Conservation (phyloP, 106 monocot species). For the Dioscorea dumetorum region DNA sequence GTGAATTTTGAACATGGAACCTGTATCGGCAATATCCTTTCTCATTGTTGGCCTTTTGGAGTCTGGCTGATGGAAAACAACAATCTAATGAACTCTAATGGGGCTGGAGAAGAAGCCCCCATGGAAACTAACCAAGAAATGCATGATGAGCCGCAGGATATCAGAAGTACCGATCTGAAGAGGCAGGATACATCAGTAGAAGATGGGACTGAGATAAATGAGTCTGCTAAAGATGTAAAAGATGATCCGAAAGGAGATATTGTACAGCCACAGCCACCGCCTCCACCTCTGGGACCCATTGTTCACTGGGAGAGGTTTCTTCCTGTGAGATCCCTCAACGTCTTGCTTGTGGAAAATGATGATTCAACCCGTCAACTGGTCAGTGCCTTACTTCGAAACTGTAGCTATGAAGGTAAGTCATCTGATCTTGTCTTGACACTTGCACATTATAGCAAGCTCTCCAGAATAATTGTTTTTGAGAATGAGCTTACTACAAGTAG, state of each 20-base stretch:
- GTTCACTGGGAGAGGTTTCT: conserved; percentile 88
- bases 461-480: too few relatives aligned
- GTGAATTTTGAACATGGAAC: too few relatives aligned
- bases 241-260: conserved; percentile 7
- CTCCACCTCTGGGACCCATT: conserved; percentile 19
- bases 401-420: conserved; percentile 84
- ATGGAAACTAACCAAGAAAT: conserved; percentile 8
- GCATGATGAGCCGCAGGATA: conserved; percentile 24
- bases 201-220: conserved; percentile 41
- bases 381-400: conserved; percentile 85
- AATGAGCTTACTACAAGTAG: too few relatives aligned
- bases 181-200: conserved; percentile 36
- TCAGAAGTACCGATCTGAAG: conserved; percentile 17
- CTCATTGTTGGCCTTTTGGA: conserved; percentile 28
- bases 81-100: conserved; percentile 16
- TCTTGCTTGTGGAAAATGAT: conserved; percentile 92
- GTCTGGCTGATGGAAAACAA: conserved; percentile 62
- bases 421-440: neutral
- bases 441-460: too few relatives aligned
- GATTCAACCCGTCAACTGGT: conserved; percentile 90
- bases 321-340: conserved; percentile 69
- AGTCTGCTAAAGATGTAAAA: conserved; percentile 8
- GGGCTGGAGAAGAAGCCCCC: conserved; percentile 4
- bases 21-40: neutral
- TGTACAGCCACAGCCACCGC: conserved; percentile 29